Conservation (phyloP, 495 filamentous ascomycete genomes). For the Aspergillus ostianus region DNA sequence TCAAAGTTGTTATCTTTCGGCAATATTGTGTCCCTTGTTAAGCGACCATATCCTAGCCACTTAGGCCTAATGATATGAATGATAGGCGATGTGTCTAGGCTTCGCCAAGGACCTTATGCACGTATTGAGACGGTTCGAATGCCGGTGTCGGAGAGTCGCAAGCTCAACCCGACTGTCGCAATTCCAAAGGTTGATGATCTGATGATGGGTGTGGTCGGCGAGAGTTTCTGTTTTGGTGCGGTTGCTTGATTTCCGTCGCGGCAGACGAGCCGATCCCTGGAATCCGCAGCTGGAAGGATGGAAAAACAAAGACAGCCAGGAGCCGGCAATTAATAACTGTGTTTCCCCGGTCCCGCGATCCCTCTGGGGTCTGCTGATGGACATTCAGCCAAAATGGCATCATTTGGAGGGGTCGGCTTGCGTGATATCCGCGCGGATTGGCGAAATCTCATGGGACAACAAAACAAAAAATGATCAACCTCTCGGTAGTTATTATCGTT, state of each 20-base stretch:
- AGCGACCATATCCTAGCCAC: neutral
- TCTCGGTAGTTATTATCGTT: neutral
- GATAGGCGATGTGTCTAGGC: neutral
- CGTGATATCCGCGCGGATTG: neutral
- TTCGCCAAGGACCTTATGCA: neutral
- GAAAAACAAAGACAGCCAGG: neutral
- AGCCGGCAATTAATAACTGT: neutral
- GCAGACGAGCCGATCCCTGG: too few species aligned
- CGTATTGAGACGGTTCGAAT: neutral
- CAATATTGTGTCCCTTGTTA: neutral
- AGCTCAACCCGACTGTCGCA: neutral
- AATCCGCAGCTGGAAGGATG: neutral
- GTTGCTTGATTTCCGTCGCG: neutral
- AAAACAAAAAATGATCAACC: neutral
- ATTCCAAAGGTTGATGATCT: neutral
- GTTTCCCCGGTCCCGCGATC: neutral
- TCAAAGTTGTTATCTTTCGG: neutral
- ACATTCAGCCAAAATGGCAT: constrained; percentile 3
- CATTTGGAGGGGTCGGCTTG: constrained; percentile 2
- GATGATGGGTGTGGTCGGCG: neutral
- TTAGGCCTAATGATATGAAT: neutral
- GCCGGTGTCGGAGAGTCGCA: neutral
- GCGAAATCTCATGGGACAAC: neutral
- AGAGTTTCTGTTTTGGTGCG: neutral
- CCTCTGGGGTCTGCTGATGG: neutral